phyloP scores from a whole-genome alignment of 345 rosid genomes.

The Gossypium turneri region DNA sequence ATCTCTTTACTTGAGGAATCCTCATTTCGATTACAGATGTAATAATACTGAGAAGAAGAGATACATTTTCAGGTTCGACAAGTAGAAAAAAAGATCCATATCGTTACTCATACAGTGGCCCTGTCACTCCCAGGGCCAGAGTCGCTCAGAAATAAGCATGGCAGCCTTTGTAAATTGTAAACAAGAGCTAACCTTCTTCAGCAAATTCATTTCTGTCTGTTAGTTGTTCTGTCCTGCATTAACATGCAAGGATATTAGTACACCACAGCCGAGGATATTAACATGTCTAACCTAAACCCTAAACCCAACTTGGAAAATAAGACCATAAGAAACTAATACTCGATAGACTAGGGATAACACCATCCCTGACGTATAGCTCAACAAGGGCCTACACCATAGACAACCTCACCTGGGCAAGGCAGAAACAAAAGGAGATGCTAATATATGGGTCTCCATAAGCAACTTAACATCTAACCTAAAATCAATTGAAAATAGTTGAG shows the following conservation, averaged over 20 bases:
- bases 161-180: background rate
- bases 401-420: background rate
- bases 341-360: background rate
- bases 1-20: background rate
- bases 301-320: background rate
- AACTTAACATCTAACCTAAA: background rate
- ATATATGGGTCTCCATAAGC: background rate
- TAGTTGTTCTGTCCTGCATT: constrained; percentile 36
- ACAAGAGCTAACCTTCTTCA: constrained; percentile 24
- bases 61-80: background rate
- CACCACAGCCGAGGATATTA: background rate
- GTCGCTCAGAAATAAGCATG: background rate
- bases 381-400: background rate
- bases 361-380: background rate
- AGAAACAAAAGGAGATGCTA: background rate
- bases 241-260: background rate
- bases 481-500: background rate
- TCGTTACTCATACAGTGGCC: background rate
- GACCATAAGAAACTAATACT: background rate
- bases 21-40: background rate
- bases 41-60: background rate
- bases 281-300: background rate
- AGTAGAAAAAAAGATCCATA: background rate
- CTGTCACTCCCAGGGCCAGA: background rate
- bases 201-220: constrained; percentile 24